phyloP scores from a whole-genome alignment of 169 alveolate genomes.

The Cryptosporidium canis region DNA sequence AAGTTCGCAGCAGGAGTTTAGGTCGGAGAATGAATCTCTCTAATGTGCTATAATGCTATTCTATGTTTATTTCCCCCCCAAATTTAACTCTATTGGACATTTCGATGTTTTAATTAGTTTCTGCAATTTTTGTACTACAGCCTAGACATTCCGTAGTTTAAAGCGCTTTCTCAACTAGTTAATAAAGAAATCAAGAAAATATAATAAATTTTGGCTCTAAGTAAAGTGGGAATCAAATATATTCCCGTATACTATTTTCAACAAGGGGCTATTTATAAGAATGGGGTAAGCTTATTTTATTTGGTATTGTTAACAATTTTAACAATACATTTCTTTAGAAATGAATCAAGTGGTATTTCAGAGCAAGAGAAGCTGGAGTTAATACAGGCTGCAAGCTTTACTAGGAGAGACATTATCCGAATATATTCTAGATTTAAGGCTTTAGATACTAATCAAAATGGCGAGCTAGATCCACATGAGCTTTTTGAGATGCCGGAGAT shows the following conservation, averaged over 20 bases:
- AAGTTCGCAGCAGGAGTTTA: conserved; percentile 7
- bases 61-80: not conserved
- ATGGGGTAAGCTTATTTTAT: conserved; percentile 3
- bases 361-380: conserved; percentile 82
- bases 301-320: not conserved
- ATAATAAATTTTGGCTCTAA: not conserved
- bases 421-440: conserved; percentile 90
- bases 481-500: conserved; percentile 95
- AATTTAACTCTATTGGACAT: not conserved
- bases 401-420: conserved; percentile 90
- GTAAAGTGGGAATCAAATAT: not conserved
- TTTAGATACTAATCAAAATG: conserved; percentile 92
- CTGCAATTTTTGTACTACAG: not conserved
- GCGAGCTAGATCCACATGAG: conserved; percentile 94
- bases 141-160: conserved; percentile 10
- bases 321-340: not conserved
- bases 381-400: conserved; percentile 88
- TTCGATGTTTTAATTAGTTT: not conserved
- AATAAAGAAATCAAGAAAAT: not conserved
- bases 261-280: not conserved
- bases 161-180: conserved; percentile 11
- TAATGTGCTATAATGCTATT: not conserved
- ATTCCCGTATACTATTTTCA: not conserved
- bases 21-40: not conserved
- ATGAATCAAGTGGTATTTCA: conserved; percentile 43